Evolutionary conservation across 2,329 filamentous ascomycete genomes (phyloP), one percentile per base, ranked within the genome.

Genomic region (Penicillium sp.): DNA sequence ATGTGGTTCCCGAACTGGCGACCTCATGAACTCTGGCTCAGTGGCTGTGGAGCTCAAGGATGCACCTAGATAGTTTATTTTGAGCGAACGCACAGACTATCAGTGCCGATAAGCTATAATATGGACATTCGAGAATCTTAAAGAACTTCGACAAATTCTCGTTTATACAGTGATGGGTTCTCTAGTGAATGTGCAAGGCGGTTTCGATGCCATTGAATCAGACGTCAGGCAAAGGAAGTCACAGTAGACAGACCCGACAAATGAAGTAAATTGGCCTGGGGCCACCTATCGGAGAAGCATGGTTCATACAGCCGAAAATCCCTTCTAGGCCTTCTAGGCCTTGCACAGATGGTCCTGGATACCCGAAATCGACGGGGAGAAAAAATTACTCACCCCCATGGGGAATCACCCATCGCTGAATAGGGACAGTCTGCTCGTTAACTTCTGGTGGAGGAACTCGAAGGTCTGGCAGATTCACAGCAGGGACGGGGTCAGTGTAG

Each of bases 121-220:
- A n/a, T 31, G 31, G 6, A 6, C 5, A 28, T 28, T 31, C 3
- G 11, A 17, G n/a, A 6, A 47, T 31, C 11, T 17, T 15, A 31
- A 47, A 47, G 31, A 28, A 28, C 17, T 3, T 12, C 7, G 14
- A 4, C 3, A 28, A 14, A n/a, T 31, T 5, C 15, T 10, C n/a
- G 22, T 8, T 49, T n/a, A 43, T 37, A 39, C 31, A 28, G 6
- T 5, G 35, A 43, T 47, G 17, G 12, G 11, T 48, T 25, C 47
- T 37, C 58, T 45, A 3, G 47, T 2, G 64, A 55, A 20, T 69
- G 57, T 8, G 61, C 59, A 31, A 70, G 52, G 28, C 67, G 63
- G 51, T 67, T 61, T 2, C 60, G 67, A 53, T 68, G 65, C 68
- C 68, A 70, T 66, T 70, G 57, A 14, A 38, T 6, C 10, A 14